Base-by-base conservation (phyloP, 2,329 filamentous ascomycete species). In the Cryphonectria nitschkei region DNA sequence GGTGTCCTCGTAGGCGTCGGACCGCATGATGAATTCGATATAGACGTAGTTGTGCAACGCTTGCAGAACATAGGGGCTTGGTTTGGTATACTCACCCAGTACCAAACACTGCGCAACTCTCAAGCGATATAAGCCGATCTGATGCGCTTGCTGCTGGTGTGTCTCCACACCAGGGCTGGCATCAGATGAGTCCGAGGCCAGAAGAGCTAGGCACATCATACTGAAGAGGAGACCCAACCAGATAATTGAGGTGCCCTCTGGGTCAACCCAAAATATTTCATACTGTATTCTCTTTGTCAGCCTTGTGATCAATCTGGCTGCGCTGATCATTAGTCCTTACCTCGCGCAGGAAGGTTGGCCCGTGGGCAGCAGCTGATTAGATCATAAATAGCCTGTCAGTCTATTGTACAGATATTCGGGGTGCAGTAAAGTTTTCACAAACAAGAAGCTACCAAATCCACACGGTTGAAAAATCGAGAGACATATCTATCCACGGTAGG, bases 181-280 rank as follows among this genome's bases (percentile, higher is more conserved):
- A 7, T 63, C 58, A 32, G 50, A 41, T 7, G 67, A n/a, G n/a
- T 37, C 60, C 34, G 60, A 68, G 7, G 60, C 34, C 37, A 68
- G 37, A 3, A 64, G 52, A 11, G 67, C 60, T 8, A 85, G 76
- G 67, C 81, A 81, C 16, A 70, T 65, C 39, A 70, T 70, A 34
- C 64, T 58, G 46, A 70, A 68, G 13, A 70, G 65, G 37, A 68
- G 65, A 37, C 69, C 69, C n/a, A 70, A 11, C 69, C 69, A 70
- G 22, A 64, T 67, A 9, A 68, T 60, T 1, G 69, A 58, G 1
- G 77, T 79, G 0, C 73, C 73, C 2, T 74, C 70, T 6, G 81
- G 82, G 11, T 82, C 73, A 8, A 76, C 70, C 83, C 84, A 86
- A 68, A 85, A 86, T 0, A 74, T 75, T 4, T 81, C 78, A 69